These are phyloP conservation scores for Microcyclospora tardicrescens DNA, from an alignment of 2,329 filamentous ascomycete species.

Conservation along the genomic window DNA sequence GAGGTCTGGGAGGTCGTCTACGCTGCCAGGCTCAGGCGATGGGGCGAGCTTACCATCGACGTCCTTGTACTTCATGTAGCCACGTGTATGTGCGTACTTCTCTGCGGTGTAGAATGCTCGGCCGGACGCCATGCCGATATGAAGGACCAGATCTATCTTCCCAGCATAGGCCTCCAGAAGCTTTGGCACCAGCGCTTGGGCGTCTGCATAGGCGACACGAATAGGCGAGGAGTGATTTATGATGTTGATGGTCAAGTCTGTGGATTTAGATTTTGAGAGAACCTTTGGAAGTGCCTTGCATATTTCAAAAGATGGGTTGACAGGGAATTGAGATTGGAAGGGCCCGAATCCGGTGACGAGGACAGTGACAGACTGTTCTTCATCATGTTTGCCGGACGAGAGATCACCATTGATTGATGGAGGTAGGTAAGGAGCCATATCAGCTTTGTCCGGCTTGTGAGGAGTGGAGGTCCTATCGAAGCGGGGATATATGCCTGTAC, in stretches of 20 bases:
- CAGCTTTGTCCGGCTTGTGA: too few relatives aligned
- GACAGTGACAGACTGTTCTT: slow-evolving; percentile 21
- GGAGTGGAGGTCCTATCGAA: too few relatives aligned
- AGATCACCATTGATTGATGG: too few relatives aligned
- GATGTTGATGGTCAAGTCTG: slow-evolving; percentile 41
- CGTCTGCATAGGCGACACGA: slow-evolving; percentile 56
- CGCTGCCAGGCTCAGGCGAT: slow-evolving; percentile 10
- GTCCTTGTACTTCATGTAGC: slow-evolving; percentile 53
- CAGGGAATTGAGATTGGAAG: slow-evolving; percentile 54
- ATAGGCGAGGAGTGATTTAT: slow-evolving; percentile 54
- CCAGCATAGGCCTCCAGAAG: slow-evolving; percentile 40
- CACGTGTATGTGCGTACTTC: slow-evolving; percentile 54
- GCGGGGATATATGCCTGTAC: too few relatives aligned
- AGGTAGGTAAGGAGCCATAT: too few relatives aligned
- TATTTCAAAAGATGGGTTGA: slow-evolving; percentile 76
- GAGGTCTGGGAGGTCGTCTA: slow-evolving; percentile 15
- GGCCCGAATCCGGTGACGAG: slow-evolving; percentile 39
- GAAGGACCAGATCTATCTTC: slow-evolving; percentile 53
- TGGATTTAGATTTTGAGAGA: slow-evolving; percentile 34
- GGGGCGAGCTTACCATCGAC: slow-evolving; percentile 42
- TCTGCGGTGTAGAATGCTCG: slow-evolving; percentile 59
- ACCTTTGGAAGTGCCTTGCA: slow-evolving; percentile 52
- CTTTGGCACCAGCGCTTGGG: slow-evolving; percentile 49
- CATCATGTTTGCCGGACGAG: background rate
- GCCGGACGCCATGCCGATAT: slow-evolving; percentile 66